These are phyloP conservation scores for Pestalotiopsis sp. DNA, from an alignment of 2,329 filamentous ascomycete genomes.

Conservation along the genomic window DNA sequence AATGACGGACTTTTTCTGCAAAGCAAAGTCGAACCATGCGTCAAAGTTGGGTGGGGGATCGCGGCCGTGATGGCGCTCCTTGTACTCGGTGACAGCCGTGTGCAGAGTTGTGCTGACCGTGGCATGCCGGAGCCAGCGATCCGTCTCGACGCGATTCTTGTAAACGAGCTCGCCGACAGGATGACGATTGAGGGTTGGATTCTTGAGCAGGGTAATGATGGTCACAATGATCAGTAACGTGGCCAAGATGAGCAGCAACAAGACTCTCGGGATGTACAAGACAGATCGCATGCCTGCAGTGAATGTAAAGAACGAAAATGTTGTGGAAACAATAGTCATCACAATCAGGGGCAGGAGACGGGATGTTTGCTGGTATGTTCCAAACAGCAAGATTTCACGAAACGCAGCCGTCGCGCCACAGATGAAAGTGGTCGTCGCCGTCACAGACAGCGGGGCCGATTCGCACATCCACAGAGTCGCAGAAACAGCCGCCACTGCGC, in stretches of 20 bases:
- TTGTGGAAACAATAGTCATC: conserved; percentile 38
- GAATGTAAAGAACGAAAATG: conserved; percentile 45
- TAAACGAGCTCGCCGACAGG: conserved; percentile 52
- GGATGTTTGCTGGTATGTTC: conserved; percentile 46
- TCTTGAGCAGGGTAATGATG: conserved; percentile 36
- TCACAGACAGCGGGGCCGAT: conserved; percentile 42
- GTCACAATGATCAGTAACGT: conserved; percentile 36
- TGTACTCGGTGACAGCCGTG: conserved; percentile 49
- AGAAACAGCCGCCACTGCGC: conserved; percentile 45
- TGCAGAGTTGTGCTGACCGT: conserved; percentile 46
- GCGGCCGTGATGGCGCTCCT: conserved; percentile 58
- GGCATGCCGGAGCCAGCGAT: conserved; percentile 50
- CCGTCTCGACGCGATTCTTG: conserved; percentile 44
- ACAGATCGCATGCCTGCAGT: conserved; percentile 43
- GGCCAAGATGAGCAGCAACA: conserved; percentile 39
- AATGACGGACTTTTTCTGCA: conserved; percentile 64
- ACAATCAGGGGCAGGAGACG: conserved; percentile 35
- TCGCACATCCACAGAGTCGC: conserved; percentile 47
- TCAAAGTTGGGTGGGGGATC: conserved; percentile 80
- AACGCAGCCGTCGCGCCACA: conserved; percentile 38
- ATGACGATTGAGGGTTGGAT: conserved; percentile 35
- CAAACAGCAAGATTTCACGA: conserved; percentile 36
- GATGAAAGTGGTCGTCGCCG: conserved; percentile 43
- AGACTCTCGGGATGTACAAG: conserved; percentile 40
- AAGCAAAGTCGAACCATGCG: conserved; percentile 80